phyloP scores from a whole-genome alignment of 352 stramenopile species.

The Aphanomyces cochlioides region DNA sequence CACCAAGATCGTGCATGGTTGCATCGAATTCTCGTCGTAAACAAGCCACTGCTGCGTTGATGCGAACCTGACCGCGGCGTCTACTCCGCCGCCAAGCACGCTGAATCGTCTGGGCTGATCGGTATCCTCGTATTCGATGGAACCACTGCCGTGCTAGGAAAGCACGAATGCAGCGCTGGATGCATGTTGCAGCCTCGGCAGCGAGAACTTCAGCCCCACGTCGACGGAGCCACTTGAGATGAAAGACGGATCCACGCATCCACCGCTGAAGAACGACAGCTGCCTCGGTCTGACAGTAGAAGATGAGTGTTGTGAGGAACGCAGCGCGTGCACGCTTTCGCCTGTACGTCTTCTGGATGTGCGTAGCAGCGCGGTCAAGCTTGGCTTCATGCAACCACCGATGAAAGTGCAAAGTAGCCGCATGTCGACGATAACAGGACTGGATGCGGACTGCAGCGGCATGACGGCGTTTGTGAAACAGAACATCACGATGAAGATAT shows the following conservation, averaged over 20 bases:
- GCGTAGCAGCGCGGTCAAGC: constrained; percentile 31
- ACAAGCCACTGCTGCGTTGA: background rate
- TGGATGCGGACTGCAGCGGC: constrained; percentile 2
- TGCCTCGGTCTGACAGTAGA: constrained; percentile 37
- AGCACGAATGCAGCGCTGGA: constrained; percentile 43
- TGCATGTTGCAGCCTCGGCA: constrained; percentile 38
- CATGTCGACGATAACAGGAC: constrained; percentile 4
- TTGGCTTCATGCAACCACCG: constrained; percentile 15
- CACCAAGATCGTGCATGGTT: background rate
- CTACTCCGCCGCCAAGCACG: constrained; percentile 36
- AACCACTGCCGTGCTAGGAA: constrained; percentile 46
- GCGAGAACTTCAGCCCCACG: constrained; percentile 45
- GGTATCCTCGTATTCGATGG: constrained; percentile 33
- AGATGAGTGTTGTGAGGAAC: constrained; percentile 21
- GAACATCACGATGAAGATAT: constrained; percentile 15
- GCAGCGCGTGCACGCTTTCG: constrained; percentile 37
- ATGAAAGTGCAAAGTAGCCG: background rate
- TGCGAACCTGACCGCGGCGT: background rate
- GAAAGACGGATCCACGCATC: constrained; percentile 33
- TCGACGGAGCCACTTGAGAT: constrained; percentile 36
- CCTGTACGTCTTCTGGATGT: constrained; percentile 28
- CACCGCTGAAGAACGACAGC: constrained; percentile 37
- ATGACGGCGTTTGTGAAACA: constrained; percentile 32
- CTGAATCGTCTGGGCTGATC: constrained; percentile 40
- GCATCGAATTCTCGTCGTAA: background rate